Evolutionary conservation across 2,329 filamentous ascomycete genomes (phyloP), one percentile per base, ranked within the genome.

Genomic region (Zasmidium angulare): DNA sequence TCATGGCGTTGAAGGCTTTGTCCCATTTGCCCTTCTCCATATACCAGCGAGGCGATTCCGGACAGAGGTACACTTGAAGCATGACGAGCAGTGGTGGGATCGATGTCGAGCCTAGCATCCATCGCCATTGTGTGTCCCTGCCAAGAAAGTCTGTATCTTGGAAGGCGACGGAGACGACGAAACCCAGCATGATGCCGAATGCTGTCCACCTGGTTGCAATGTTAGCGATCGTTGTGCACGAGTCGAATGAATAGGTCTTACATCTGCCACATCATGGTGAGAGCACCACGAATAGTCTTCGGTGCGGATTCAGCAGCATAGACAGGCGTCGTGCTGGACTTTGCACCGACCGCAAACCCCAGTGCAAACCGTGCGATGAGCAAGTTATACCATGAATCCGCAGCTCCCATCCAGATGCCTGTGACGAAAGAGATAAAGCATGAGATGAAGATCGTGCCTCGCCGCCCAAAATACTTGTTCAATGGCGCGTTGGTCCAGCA

Each of bases 401-500:
- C 85, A 64, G 91, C 89, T 0, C 84, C 83, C 71, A 83, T 81
- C 82, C 82, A 84, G 66, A 86, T 81, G 61, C 82, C 84, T 17
- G 84, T 78, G 1, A 80, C 58, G 14, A 81, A 79, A 0, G 87
- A 89, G 70, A 93, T 87, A 62, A 89, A 82, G 58, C 89, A 90
- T 6, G 89, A 86, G 58, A 90, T 77, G 74, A 91, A 93, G 63
- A 93, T 92, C 19, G 87, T 90, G 12, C 89, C 88, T 1, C 88
- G 82, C 51, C 89, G 84, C 12, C 89, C 89, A 62, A 91, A 87
- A 61, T 70, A 77, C 56, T 86, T 83, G 74, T 91, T 91, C 73
- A 91, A 82, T 0, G 89, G 89, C 40, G 87, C 85, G 0, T 87
- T 90, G 17, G 88, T 77, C 89, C 89, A 91, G 74, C 88, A 91